These are phyloP conservation scores for Dalechampia spathulata DNA, from an alignment of 441 rosid species.

Conservation along the genomic window DNA sequence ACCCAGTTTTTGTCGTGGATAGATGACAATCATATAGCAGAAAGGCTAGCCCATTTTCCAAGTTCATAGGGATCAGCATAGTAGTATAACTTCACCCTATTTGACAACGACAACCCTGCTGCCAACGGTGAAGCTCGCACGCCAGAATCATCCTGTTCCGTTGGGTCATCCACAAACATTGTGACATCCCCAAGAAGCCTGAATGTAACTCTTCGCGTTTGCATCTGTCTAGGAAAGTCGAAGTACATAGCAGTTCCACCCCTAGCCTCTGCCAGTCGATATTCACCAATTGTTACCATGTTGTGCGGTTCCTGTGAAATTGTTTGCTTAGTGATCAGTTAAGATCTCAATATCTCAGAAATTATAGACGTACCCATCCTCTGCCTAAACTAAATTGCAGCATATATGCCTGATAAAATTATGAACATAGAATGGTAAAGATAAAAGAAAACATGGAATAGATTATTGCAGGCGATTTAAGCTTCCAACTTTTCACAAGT, in stretches of 20 bases:
- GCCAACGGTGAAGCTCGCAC: slow-evolving; percentile 43
- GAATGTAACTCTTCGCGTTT: slow-evolving; percentile 53
- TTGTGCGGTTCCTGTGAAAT: slow-evolving; percentile 53
- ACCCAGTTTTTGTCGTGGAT: background rate
- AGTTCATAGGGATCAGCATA: slow-evolving; percentile 74
- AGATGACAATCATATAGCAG: slow-evolving; percentile 35
- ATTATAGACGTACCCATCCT: too few relatives aligned
- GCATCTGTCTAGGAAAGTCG: slow-evolving; percentile 64
- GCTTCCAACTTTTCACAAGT: too few relatives aligned
- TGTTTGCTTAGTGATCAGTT: too few relatives aligned
- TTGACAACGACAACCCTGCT: slow-evolving; percentile 62
- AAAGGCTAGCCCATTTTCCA: slow-evolving; percentile 93
- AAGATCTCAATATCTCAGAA: too few relatives aligned
- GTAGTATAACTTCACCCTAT: slow-evolving; percentile 66
- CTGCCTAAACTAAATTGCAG: too few relatives aligned
- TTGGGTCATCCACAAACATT: slow-evolving; percentile 63
- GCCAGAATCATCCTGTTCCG: slow-evolving; percentile 59
- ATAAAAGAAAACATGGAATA: too few relatives aligned
- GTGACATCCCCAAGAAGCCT: slow-evolving; percentile 80
- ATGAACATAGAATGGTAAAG: too few relatives aligned
- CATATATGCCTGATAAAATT: too few relatives aligned
- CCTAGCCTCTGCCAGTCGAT: slow-evolving; percentile 67
- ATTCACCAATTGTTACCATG: slow-evolving; percentile 74
- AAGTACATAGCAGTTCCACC: slow-evolving; percentile 85
- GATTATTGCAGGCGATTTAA: too few relatives aligned